A percentile compares a stretch with the other conserved stretches of the same genome.
phyloP scores from a whole-genome alignment of 108 stramenopile species.

The Nitzschia palea region DNA sequence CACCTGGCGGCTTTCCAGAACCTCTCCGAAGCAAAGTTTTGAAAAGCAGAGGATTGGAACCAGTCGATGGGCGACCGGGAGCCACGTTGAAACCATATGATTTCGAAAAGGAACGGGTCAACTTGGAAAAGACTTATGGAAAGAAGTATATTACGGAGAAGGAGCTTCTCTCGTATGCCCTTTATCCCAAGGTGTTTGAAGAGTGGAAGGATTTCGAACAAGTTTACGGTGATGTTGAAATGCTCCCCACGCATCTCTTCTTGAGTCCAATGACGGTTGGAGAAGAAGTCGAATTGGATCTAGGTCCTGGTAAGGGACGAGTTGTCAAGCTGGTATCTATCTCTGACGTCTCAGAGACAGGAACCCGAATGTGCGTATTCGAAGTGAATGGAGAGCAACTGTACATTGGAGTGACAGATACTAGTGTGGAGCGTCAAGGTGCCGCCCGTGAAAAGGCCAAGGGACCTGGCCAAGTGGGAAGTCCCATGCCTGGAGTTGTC shows the following conservation, averaged over 20 bases:
- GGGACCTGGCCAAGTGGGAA: slow-evolving; percentile 69
- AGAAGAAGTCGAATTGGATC: slow-evolving; percentile 75
- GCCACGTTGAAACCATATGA: slow-evolving; percentile 79
- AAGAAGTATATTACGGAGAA: slow-evolving; percentile 59
- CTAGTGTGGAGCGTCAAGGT: slow-evolving; percentile 34
- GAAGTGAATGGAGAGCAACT: slow-evolving; percentile 85
- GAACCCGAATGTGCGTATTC: slow-evolving; percentile 73
- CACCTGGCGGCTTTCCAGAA: slow-evolving; percentile 94
- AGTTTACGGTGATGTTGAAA: slow-evolving; percentile 65
- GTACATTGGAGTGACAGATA: slow-evolving; percentile 69
- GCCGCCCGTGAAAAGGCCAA: slow-evolving; percentile 61
- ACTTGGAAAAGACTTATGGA: slow-evolving; percentile 66
- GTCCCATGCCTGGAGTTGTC: slow-evolving; percentile 93
- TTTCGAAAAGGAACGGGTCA: slow-evolving; percentile 59
- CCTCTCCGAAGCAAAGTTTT: slow-evolving; percentile 81
- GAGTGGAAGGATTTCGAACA: slow-evolving; percentile 67
- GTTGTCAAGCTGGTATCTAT: slow-evolving; percentile 61
- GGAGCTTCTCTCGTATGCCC: slow-evolving; percentile 84
- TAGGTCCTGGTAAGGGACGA: slow-evolving; percentile 55
- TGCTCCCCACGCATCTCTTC: slow-evolving; percentile 86
- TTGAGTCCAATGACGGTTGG: slow-evolving; percentile 85
- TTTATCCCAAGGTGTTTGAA: slow-evolving; percentile 88
- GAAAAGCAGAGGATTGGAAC: slow-evolving; percentile 64
- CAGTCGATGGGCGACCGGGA: slow-evolving; percentile 88
- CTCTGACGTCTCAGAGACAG: slow-evolving; percentile 51